A percentile compares a stretch with the other conserved stretches of the same genome.
phyloP scores from a whole-genome alignment of 2,329 filamentous ascomycete species.

The Sclerotinia subarctica region DNA sequence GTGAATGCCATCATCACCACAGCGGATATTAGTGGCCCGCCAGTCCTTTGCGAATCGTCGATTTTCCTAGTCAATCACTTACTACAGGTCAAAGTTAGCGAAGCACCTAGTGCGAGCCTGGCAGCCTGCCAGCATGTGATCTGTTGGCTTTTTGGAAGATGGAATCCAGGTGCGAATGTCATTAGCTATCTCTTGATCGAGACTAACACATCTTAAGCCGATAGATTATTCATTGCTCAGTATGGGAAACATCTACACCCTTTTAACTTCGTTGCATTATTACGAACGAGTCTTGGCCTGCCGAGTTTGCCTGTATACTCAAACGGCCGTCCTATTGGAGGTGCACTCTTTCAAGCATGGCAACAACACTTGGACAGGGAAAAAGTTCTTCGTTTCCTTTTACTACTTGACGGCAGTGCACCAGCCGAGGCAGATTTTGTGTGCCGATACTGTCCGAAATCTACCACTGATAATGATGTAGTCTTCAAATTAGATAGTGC shows the following conservation, averaged over 20 bases:
- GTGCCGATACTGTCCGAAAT: slow-evolving; percentile 32
- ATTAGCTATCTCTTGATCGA: background rate
- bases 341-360: slow-evolving; percentile 37
- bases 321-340: slow-evolving; percentile 27
- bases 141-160: slow-evolving; percentile 77
- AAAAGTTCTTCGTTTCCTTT: slow-evolving; percentile 51
- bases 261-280: slow-evolving; percentile 62
- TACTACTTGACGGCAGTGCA: slow-evolving; percentile 46
- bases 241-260: slow-evolving; percentile 63
- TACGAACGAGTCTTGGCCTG: slow-evolving; percentile 66
- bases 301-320: slow-evolving; percentile 24
- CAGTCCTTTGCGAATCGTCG: slow-evolving; percentile 74
- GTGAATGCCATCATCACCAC: slow-evolving; percentile 70
- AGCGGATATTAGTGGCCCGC: slow-evolving; percentile 79
- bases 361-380: slow-evolving; percentile 40
- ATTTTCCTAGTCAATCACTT: slow-evolving; percentile 69
- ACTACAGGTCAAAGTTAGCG: slow-evolving; percentile 61
- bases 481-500: slow-evolving; percentile 30
- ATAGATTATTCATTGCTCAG: slow-evolving; percentile 63
- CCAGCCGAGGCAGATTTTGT: background rate
- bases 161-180: slow-evolving; percentile 68
- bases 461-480: slow-evolving; percentile 15
- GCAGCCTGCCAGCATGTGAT: slow-evolving; percentile 68
- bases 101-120: slow-evolving; percentile 66
- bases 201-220: slow-evolving; percentile 47